Evolutionary conservation across 1,284 basidiomycete species (phyloP).

Genomic region (Waitea zeae): DNA sequence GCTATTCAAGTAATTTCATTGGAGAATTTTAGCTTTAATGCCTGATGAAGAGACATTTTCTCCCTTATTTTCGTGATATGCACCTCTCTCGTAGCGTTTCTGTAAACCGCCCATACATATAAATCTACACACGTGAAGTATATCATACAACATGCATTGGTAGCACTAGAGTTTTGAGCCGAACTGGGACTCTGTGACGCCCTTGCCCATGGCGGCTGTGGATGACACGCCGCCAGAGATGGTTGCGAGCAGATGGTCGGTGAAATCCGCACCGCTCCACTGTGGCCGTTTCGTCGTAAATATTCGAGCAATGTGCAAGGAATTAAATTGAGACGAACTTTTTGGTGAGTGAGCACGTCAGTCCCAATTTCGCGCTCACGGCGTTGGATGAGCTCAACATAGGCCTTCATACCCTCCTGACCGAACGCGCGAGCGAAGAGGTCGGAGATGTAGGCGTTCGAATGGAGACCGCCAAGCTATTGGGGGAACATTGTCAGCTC

Average conservation of each 20-base stretch:
- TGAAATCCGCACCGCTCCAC: constrained; percentile 93
- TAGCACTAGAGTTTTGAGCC: constrained; percentile 37
- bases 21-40: too few species aligned
- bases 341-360: constrained; percentile 86
- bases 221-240: constrained; percentile 92
- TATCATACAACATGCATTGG: too few species aligned
- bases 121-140: too few species aligned
- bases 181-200: constrained; percentile 89
- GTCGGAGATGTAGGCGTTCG: constrained; percentile 94
- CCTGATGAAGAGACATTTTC: too few species aligned
- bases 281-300: constrained; percentile 16
- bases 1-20: too few species aligned
- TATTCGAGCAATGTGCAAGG: constrained; percentile 5
- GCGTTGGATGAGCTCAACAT: constrained; percentile 73
- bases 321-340: constrained; percentile 19
- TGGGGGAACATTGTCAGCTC: constrained; percentile 5
- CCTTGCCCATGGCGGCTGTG: constrained; percentile 89
- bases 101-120: too few species aligned
- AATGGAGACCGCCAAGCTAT: constrained; percentile 89
- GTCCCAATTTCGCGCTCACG: constrained; percentile 81
- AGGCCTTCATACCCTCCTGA: constrained; percentile 86
- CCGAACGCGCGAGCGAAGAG: constrained; percentile 79
- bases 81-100: too few species aligned
- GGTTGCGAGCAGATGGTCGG: constrained; percentile 84
- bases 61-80: too few species aligned